These are phyloP conservation scores for Allantophomopsis lycopodina DNA, from an alignment of 2,329 filamentous ascomycete species.

Conservation along the genomic window DNA sequence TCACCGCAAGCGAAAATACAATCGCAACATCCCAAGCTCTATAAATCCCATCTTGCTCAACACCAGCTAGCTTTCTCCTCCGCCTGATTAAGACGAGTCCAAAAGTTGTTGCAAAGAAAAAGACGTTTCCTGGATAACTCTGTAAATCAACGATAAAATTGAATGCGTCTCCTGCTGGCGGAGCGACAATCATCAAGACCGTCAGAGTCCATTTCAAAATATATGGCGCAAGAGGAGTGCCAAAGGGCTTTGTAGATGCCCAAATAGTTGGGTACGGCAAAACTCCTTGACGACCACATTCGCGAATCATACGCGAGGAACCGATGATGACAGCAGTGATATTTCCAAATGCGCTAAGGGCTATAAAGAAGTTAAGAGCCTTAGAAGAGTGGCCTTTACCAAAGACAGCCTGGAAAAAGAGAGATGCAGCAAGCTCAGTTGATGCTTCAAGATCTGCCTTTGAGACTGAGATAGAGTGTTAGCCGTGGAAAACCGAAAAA, in stretches of 20 bases:
- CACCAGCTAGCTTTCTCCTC: slow-evolving; percentile 33
- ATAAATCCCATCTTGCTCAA: slow-evolving; percentile 33
- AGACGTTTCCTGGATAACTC: slow-evolving; percentile 43
- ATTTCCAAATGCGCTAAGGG: slow-evolving; percentile 44
- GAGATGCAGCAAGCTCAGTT: slow-evolving; percentile 36
- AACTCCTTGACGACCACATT: slow-evolving; percentile 48
- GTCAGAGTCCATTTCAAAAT: slow-evolving; percentile 39
- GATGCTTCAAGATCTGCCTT: slow-evolving; percentile 38
- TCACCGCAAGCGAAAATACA: slow-evolving; percentile 42
- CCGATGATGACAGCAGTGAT: slow-evolving; percentile 40
- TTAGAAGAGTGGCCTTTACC: slow-evolving; percentile 31
- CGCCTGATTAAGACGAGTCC: slow-evolving; percentile 44
- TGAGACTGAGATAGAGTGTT: slow-evolving; percentile 20
- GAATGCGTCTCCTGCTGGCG: slow-evolving; percentile 48
- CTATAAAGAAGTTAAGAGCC: slow-evolving; percentile 42
- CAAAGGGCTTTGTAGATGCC: slow-evolving; percentile 46
- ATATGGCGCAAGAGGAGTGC: slow-evolving; percentile 44
- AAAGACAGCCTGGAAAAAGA: slow-evolving; percentile 47
- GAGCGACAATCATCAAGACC: slow-evolving; percentile 40
- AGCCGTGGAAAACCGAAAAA: not conserved
- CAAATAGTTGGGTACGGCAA: slow-evolving; percentile 42
- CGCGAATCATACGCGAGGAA: slow-evolving; percentile 39
- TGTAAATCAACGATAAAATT: slow-evolving; percentile 46
- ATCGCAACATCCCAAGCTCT: slow-evolving; percentile 43
- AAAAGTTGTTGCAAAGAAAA: slow-evolving; percentile 38